These are phyloP conservation scores for Aspergillus calidoustus DNA, from an alignment of 2,329 filamentous ascomycete genomes.

Conservation along the genomic window DNA sequence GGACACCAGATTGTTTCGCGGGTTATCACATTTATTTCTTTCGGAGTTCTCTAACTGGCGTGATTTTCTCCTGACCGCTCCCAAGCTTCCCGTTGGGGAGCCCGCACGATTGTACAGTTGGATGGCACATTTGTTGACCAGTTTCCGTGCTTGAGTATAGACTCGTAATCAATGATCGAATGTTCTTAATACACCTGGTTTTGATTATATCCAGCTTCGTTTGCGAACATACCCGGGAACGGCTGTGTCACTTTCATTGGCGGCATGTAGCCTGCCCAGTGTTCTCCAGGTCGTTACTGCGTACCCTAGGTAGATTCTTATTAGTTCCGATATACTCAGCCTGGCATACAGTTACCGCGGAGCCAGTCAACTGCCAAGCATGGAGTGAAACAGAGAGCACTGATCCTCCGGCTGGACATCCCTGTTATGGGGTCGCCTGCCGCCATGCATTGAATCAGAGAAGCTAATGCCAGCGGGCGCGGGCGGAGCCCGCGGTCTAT, in stretches of 20 bases:
- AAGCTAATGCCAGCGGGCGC: background rate
- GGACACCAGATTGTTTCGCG: conserved; percentile 9
- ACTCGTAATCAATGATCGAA: conserved; percentile 12
- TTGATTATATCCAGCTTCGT: background rate
- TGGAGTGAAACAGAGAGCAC: too few relatives aligned
- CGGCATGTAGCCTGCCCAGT: too few relatives aligned
- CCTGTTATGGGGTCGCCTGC: too few relatives aligned
- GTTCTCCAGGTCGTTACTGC: background rate
- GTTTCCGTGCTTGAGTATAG: conserved; percentile 6
- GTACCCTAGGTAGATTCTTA: background rate
- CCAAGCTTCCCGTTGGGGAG: background rate
- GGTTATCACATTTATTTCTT: conserved; percentile 9
- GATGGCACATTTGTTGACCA: conserved; percentile 5
- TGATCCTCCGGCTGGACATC: too few relatives aligned
- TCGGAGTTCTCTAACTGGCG: conserved; percentile 11
- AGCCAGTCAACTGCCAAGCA: background rate
- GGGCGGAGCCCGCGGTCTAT: background rate
- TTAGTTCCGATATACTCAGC: background rate
- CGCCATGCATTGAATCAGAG: too few relatives aligned
- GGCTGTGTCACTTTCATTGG: too few relatives aligned
- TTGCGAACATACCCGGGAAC: too few relatives aligned
- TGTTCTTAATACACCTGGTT: background rate
- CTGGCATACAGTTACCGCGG: background rate
- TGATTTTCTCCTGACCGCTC: conserved; percentile 5
- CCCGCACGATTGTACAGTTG: conserved; percentile 2